Conservation (phyloP, 2,329 filamentous ascomycete species). For the Aspergillus proliferans region DNA sequence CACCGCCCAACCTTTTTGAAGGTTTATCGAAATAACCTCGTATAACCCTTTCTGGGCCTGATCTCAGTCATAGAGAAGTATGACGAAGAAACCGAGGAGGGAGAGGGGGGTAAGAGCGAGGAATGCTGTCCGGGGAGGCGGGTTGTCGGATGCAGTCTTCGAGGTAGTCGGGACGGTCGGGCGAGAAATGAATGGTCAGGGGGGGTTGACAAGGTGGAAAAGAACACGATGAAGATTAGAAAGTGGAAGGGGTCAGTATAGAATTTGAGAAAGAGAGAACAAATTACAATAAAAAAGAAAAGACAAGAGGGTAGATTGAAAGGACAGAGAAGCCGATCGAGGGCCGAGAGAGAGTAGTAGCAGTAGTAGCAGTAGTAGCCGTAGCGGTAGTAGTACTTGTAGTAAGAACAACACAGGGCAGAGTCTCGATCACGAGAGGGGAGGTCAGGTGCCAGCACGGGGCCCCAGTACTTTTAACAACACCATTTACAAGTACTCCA, state of each 20-base stretch:
- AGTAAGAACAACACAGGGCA: neutral
- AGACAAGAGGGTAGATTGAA: neutral
- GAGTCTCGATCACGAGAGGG: slow-evolving; percentile 1
- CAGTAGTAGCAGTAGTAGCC: neutral
- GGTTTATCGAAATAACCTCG: slow-evolving; percentile 8
- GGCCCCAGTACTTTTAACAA: too few relatives aligned
- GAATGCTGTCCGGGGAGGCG: slow-evolving; percentile 8
- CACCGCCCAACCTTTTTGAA: slow-evolving; percentile 9
- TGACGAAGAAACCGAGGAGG: neutral
- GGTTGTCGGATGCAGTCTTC: neutral
- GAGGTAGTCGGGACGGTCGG: slow-evolving; percentile 1
- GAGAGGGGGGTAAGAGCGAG: slow-evolving; percentile 1
- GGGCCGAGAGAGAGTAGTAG: neutral
- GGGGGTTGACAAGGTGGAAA: neutral
- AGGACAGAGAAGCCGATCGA: slow-evolving; percentile 1
- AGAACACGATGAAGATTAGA: slow-evolving; percentile 2
- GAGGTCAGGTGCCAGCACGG: neutral
- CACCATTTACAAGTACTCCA: too few relatives aligned
- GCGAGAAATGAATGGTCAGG: neutral
- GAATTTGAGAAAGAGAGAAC: neutral
- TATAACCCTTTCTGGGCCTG: slow-evolving; percentile 2
- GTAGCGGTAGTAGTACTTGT: neutral
- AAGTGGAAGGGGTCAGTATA: neutral
- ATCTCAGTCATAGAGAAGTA: slow-evolving; percentile 12
- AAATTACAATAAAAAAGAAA: neutral